phyloP scores from a whole-genome alignment of 2,329 filamentous ascomycete genomes.

The Xylariaceae sp. region DNA sequence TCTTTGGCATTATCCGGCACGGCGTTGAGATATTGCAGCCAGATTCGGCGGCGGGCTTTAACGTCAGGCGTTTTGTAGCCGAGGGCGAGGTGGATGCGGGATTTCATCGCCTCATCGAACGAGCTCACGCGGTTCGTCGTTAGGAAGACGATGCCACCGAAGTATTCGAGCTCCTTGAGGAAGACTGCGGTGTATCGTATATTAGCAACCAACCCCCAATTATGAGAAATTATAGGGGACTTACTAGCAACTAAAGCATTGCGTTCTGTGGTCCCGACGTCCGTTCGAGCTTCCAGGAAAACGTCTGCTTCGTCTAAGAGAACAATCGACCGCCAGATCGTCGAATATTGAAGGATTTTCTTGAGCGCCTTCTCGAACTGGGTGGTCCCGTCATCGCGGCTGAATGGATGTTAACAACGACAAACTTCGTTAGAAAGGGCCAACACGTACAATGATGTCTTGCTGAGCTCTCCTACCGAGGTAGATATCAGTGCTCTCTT shows the following conservation, averaged over 20 bases:
- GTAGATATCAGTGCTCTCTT: constrained; percentile 31
- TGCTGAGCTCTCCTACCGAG: constrained; percentile 32
- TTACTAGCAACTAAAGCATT: constrained; percentile 32
- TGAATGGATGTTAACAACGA: constrained; percentile 13
- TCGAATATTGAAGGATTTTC: constrained; percentile 32
- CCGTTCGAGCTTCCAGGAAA: constrained; percentile 29
- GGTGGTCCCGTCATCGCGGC: constrained; percentile 12
- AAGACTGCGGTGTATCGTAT: constrained; percentile 35
- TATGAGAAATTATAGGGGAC: not conserved
- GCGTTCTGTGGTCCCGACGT: constrained; percentile 23
- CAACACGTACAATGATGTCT: constrained; percentile 17
- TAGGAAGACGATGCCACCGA: constrained; percentile 46
- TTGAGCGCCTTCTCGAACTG: constrained; percentile 33
- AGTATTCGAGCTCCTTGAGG: constrained; percentile 46
- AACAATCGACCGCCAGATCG: constrained; percentile 36
- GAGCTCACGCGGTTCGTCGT: constrained; percentile 45
- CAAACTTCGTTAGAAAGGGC: not conserved
- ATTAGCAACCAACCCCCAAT: not conserved
- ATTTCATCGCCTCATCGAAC: constrained; percentile 49
- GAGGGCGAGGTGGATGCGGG: constrained; percentile 44
- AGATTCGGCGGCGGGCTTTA: constrained; percentile 31
- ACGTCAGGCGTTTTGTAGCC: constrained; percentile 33
- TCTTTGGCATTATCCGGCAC: constrained; percentile 16
- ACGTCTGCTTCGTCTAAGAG: constrained; percentile 40
- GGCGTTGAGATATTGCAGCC: constrained; percentile 25